Conservation (phyloP, 2,329 filamentous ascomycete species). For the Graphiopsis chlorocephala region DNA sequence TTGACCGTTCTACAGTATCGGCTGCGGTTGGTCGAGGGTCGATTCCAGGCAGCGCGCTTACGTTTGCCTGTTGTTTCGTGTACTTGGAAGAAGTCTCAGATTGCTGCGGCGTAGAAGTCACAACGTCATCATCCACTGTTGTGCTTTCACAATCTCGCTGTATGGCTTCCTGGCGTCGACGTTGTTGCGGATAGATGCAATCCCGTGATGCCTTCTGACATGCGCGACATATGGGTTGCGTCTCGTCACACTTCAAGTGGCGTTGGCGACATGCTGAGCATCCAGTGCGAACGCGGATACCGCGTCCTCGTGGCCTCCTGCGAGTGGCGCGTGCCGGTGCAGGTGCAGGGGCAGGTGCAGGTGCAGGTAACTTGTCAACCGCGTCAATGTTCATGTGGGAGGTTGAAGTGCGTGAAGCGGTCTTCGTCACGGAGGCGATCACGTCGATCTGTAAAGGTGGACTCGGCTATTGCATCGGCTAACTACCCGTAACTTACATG, state of each 20-base stretch:
- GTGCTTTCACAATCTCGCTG: not conserved
- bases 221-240: conserved; percentile 39
- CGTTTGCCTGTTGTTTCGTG: not conserved
- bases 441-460: not conserved
- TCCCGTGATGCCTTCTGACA: conserved; percentile 41
- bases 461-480: conserved; percentile 14
- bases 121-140: not conserved
- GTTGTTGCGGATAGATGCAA: conserved; percentile 34
- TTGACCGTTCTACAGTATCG: not conserved
- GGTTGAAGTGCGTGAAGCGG: conserved; percentile 10
- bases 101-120: not conserved
- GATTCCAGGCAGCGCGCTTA: not conserved
- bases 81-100: too few relatives aligned
- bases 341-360: not conserved
- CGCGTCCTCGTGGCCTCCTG: conserved; percentile 43
- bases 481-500: not conserved
- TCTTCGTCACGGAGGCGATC: not conserved
- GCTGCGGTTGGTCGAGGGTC: not conserved
- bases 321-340: not conserved
- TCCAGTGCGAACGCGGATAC: conserved; percentile 45
- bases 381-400: conserved; percentile 4
- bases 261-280: conserved; percentile 41
- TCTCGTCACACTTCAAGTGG: conserved; percentile 50
- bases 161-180: not conserved
- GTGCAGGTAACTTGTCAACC: not conserved